Base-by-base conservation (phyloP, 129 eudicot genomes). In the Flaveria brownii region DNA sequence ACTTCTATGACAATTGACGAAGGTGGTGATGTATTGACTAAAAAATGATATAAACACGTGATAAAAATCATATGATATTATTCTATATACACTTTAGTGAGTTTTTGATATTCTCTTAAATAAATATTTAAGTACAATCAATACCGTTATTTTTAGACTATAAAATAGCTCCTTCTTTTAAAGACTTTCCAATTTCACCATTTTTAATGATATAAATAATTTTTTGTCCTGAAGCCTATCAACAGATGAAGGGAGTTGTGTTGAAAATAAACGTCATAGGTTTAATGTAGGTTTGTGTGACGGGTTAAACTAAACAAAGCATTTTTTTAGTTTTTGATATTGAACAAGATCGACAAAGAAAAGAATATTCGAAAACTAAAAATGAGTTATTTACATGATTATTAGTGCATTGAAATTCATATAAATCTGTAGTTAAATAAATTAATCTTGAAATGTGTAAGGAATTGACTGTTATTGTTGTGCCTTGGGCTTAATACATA, bases 1-100 rank as follows among this genome's bases (percentile, higher is more conserved):
- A 60, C 66, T 60, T 60, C 5, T 11, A 57, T 60, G 17, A 60
- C 12, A 25, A 30, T 4, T 30, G 36, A 30, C 5, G 3, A 60
- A 23, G 41, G 41, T 23, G n/a, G 66, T 6, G 13, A 60, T 60
- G 66, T 60, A 60, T 60, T 12, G 66, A 60, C 66, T 36, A 60
- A 4, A 23, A 23, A 60, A 25, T 11, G 12, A 52, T 60, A 60
- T 11, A 60, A 60, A 25, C 66, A 60, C 66, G 6, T 12, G 66
- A 23, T 23, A 60, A 23, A 60, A 25, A 25, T 11, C 39, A 12
- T 25, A 60, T 10, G 39, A 60, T 60, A 13, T 3, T 18, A 22
- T 20, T 18, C 10, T 20, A n/a, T 22, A 8, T 22, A 57, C 64
- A 22, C 64, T 20, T 22, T 16, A 17, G 18, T 14, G 17, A 50